Conservation (phyloP, 169 alveolate genomes). For the Perkinsus chesapeaki region DNA sequence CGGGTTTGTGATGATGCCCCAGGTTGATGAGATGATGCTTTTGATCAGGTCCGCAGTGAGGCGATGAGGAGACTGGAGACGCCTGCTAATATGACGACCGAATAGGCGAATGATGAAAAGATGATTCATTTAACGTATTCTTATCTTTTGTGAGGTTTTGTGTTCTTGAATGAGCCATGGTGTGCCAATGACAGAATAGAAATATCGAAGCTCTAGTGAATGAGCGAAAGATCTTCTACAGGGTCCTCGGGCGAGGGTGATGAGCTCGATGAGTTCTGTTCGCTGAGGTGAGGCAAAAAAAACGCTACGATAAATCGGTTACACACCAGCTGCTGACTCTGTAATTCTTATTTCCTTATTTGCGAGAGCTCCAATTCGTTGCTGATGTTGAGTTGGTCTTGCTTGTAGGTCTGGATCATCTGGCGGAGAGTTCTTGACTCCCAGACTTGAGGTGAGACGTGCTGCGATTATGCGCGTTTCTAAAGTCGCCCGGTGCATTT, state of each 20-base stretch:
- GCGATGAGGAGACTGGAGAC: neutral
- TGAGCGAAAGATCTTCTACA: too few relatives aligned
- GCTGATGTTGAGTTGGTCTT: neutral
- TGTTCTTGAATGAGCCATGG: too few relatives aligned
- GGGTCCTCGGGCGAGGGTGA: neutral
- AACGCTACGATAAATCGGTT: neutral
- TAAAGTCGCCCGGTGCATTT: too few relatives aligned
- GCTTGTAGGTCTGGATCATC: neutral
- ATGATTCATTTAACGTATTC: neutral
- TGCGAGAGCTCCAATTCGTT: neutral
- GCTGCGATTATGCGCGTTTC: neutral
- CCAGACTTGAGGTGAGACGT: neutral
- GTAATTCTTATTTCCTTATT: neutral
- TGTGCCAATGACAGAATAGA: too few relatives aligned
- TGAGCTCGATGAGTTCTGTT: neutral
- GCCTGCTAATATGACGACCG: neutral
- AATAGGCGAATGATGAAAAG: neutral
- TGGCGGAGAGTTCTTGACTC: neutral
- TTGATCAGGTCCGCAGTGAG: neutral
- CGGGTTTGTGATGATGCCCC: neutral
- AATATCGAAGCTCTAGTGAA: too few relatives aligned
- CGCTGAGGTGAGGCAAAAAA: neutral
- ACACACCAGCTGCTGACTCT: neutral
- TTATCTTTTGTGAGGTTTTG: too few relatives aligned
- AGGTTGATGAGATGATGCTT: neutral